A percentile compares a stretch with the other conserved stretches of the same genome.
phyloP scores from a whole-genome alignment of 2,329 filamentous ascomycete species.

The Pseudogymnoascus sp. region DNA sequence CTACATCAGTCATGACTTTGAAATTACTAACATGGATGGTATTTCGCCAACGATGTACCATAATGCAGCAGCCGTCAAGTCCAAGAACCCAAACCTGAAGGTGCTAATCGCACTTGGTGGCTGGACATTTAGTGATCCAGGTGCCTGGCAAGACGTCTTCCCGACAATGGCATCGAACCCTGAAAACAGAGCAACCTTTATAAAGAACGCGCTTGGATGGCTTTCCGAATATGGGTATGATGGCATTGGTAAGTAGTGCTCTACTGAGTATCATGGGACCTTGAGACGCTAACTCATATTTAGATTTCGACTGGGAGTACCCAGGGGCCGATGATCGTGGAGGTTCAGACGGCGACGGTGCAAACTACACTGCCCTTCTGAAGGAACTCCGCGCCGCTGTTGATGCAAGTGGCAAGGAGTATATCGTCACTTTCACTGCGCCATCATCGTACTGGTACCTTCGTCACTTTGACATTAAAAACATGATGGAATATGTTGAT shows the following conservation, averaged over 20 bases:
- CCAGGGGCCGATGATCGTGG: neutral
- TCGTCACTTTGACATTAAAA: slow-evolving; percentile 24
- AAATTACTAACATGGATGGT: slow-evolving; percentile 20
- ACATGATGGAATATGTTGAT: slow-evolving; percentile 22
- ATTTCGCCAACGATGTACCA: neutral
- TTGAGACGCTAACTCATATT: slow-evolving; percentile 30
- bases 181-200: neutral
- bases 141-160: neutral
- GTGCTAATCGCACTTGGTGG: slow-evolving; percentile 31
- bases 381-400: slow-evolving; percentile 18
- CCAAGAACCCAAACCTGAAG: slow-evolving; percentile 20
- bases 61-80: slow-evolving; percentile 25
- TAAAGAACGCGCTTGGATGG: neutral
- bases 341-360: neutral
- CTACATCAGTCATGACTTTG: neutral
- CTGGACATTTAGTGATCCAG: slow-evolving; percentile 30
- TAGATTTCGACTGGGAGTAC: slow-evolving; percentile 12
- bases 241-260: neutral
- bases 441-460: slow-evolving; percentile 27
- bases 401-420: slow-evolving; percentile 10
- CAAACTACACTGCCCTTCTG: neutral
- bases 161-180: neutral
- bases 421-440: slow-evolving; percentile 20
- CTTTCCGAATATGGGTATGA: neutral
- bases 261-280: neutral